A percentile compares a stretch with the other conserved stretches of the same genome.
These are phyloP conservation scores for Trichoderma breve DNA, from an alignment of 2,329 filamentous ascomycete genomes.

Conservation along the genomic window DNA sequence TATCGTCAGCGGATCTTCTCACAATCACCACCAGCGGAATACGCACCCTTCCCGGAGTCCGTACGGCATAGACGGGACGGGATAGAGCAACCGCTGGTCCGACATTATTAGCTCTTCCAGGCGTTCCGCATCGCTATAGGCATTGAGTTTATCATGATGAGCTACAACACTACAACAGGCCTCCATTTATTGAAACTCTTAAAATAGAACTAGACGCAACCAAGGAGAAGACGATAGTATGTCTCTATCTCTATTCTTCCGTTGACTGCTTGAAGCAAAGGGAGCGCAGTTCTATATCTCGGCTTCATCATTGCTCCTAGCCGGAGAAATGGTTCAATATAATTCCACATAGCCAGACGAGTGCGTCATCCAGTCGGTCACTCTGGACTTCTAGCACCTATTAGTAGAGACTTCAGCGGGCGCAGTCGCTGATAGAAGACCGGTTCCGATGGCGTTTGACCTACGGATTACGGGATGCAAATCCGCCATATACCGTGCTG, in stretches of 20 bases:
- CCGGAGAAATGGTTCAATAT: neutral
- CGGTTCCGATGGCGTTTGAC: neutral
- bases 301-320: neutral
- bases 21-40: neutral
- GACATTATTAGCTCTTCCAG: neutral
- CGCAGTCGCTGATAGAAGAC: neutral
- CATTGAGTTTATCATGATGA: neutral
- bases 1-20: neutral
- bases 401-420: neutral
- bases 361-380: neutral
- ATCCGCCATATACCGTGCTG: neutral
- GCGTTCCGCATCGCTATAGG: neutral
- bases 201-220: neutral
- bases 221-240: neutral
- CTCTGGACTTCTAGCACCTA: neutral
- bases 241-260: neutral
- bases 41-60: slow-evolving; percentile 1
- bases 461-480: neutral
- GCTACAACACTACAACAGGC: neutral
- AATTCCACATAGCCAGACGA: neutral
- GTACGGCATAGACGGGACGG: neutral
- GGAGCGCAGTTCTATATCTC: neutral
- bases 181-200: neutral
- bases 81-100: neutral
- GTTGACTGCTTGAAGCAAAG: neutral